These are phyloP conservation scores for Toxoplasma gondii DNA, from an alignment of 169 alveolate species.

Conservation along the genomic window DNA sequence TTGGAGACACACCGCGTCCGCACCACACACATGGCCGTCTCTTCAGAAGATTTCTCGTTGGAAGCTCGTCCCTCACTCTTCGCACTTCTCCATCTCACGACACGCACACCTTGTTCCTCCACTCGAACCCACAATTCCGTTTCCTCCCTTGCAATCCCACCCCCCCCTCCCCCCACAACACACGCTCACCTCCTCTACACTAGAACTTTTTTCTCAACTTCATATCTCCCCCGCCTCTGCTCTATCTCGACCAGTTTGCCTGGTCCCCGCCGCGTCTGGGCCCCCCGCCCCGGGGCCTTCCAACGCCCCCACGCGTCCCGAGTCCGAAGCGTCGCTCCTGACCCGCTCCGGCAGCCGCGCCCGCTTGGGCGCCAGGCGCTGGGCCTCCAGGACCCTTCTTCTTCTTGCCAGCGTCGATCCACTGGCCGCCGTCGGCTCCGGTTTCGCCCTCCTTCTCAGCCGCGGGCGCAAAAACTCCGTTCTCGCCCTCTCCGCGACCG, in stretches of 20 bases:
- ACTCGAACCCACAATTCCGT: no score
- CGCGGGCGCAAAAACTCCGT: neutral
- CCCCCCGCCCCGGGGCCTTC: conserved; percentile 14
- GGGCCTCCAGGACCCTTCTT: neutral
- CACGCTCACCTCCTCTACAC: no score
- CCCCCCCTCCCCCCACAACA: no score
- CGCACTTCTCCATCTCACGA: neutral
- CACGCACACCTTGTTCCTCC: no score
- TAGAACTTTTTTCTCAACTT: no score
- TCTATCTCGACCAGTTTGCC: neutral
- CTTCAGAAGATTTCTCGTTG: neutral
- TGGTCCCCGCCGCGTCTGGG: neutral
- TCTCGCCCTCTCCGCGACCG: conserved; percentile 18
- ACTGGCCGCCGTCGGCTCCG: neutral
- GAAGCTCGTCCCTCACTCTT: neutral
- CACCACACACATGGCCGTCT: neutral
- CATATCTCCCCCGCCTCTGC: no score
- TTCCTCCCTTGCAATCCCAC: no score
- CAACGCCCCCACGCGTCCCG: conserved; percentile 21
- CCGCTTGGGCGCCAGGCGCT: neutral
- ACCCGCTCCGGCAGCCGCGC: neutral
- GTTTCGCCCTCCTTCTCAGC: neutral
- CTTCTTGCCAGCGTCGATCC: conserved; percentile 34
- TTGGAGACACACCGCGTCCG: neutral
- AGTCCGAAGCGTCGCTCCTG: neutral